Evolutionary conservation across 2,329 filamentous ascomycete species (phyloP).

Genomic region (Aureobasidium melanogenum): DNA sequence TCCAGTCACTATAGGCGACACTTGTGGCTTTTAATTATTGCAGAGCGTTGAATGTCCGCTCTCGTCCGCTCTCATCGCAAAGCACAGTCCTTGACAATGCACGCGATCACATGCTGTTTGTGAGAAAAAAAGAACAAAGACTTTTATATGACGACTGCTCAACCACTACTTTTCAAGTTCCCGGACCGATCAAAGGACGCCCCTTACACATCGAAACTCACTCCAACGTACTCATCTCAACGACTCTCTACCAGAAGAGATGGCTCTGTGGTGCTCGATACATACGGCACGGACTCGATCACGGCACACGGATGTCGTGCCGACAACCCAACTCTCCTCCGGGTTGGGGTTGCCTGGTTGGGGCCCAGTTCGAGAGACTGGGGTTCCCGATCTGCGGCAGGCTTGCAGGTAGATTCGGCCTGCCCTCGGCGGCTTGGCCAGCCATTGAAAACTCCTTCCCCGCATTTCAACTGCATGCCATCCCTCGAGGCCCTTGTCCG

Average conservation of each 20-base stretch:
- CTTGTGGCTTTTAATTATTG: background rate
- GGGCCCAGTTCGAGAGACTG: background rate
- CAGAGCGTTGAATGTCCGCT: background rate
- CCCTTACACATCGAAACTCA: constrained; percentile 1
- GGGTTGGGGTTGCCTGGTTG: constrained; percentile 9
- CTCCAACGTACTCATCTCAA: background rate
- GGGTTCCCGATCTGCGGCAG: constrained; percentile 3
- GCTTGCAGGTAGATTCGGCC: background rate
- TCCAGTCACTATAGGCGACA: background rate
- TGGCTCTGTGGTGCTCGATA: background rate
- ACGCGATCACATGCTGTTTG: background rate
- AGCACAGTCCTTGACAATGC: background rate
- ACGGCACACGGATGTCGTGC: background rate
- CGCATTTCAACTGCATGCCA: constrained; percentile 8
- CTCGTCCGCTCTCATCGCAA: background rate
- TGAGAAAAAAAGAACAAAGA: background rate
- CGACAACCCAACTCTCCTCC: background rate
- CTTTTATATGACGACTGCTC: background rate
- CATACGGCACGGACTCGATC: background rate
- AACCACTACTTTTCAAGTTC: background rate
- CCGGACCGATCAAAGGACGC: background rate
- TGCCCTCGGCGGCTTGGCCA: constrained; percentile 10
- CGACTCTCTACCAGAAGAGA: background rate
- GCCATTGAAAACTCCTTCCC: background rate
- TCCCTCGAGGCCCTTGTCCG: background rate